A percentile compares a stretch with the other conserved stretches of the same genome.
Conservation (phyloP, 306 rosid species). For the Medicago ruthenica region DNA sequence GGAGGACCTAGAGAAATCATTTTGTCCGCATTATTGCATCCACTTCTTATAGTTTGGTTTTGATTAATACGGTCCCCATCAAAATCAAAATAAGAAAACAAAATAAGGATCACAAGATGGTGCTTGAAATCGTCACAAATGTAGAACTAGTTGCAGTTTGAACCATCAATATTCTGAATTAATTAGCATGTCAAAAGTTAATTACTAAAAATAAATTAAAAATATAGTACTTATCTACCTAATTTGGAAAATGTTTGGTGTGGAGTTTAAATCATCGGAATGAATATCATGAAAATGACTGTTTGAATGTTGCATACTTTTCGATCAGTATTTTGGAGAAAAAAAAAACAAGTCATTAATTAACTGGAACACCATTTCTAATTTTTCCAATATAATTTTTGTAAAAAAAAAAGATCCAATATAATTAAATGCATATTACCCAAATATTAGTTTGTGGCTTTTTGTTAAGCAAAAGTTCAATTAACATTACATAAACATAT, state of each 20-base stretch:
- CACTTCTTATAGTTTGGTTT: not conserved
- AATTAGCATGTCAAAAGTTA: not conserved
- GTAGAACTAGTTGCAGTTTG: not conserved
- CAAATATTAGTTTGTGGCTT: too few relatives aligned
- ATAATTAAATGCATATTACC: not conserved
- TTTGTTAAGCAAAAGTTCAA: not conserved
- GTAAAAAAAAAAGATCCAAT: too few relatives aligned
- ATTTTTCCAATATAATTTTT: not conserved
- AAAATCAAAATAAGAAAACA: not conserved
- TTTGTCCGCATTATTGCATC: not conserved
- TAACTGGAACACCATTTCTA: not conserved
- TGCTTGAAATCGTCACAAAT: not conserved
- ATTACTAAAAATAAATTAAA: conserved; percentile 5
- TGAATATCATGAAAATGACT: not conserved
- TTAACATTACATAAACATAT: too few relatives aligned
- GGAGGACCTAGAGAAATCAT: not conserved
- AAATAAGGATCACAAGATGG: conserved; percentile 13
- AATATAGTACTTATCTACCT: not conserved
- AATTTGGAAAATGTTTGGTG: not conserved
- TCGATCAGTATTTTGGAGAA: not conserved
- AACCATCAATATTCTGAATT: not conserved
- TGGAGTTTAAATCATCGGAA: not conserved
- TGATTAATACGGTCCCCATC: not conserved
- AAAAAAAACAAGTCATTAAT: not conserved
- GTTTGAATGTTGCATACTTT: not conserved